phyloP scores from a whole-genome alignment of 257 asterid genomes.

The Capsicum baccatum region DNA sequence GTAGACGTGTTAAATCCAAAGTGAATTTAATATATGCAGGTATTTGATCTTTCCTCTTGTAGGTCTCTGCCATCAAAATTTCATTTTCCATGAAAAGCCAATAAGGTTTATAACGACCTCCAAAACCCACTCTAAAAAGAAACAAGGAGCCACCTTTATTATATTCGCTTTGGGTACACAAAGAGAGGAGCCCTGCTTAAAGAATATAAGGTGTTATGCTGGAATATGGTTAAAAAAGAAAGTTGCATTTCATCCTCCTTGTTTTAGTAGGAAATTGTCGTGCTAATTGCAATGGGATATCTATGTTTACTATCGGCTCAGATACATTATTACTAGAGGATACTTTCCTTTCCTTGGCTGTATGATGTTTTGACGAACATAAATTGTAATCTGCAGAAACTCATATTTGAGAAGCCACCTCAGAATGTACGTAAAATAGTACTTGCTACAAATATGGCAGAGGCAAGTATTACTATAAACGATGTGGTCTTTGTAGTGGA shows the following conservation, averaged over 20 bases:
- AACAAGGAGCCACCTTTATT: no score
- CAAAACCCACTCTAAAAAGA: no score
- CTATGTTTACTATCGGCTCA: not conserved
- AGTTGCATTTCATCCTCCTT: conserved; percentile 1
- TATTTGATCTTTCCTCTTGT: no score
- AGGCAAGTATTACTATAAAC: conserved; percentile 98
- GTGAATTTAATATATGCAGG: no score
- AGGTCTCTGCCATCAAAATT: no score
- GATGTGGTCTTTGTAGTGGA: conserved; percentile 95
- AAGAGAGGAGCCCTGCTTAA: no score
- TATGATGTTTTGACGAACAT: conserved; percentile 19
- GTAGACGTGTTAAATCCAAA: no score
- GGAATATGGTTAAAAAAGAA: not conserved
- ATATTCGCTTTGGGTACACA: no score
- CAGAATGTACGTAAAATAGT: conserved; percentile 90
- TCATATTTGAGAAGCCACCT: conserved; percentile 93
- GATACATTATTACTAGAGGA: not conserved
- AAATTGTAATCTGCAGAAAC: conserved; percentile 58
- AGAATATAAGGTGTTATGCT: no score
- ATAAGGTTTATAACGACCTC: no score
- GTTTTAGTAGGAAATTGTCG: not conserved
- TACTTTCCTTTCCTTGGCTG: not conserved
- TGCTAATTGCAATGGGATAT: conserved; percentile 3
- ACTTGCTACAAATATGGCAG: conserved; percentile 99
- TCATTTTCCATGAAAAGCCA: no score